phyloP scores from a whole-genome alignment of 2,329 filamentous ascomycete species.

The Fusarium sarcochroum region DNA sequence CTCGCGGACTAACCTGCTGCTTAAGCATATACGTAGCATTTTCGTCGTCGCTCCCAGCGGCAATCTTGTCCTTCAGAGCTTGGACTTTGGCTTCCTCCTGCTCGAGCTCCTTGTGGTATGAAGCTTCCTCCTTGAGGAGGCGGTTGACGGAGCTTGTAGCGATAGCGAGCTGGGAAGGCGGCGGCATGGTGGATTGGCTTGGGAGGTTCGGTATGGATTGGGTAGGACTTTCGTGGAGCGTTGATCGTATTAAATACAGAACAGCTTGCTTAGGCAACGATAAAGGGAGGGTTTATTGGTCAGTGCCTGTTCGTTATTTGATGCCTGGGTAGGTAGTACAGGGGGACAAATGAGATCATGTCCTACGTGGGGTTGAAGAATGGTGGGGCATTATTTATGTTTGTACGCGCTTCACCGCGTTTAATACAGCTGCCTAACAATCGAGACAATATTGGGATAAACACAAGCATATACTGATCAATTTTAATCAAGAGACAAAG shows the following conservation, averaged over 20 bases:
- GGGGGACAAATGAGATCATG: conserved; percentile 50
- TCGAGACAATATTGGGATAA: too few species aligned
- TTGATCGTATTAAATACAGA: background rate
- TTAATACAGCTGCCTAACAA: background rate
- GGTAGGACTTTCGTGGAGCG: background rate
- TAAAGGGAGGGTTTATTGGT: conserved; percentile 4
- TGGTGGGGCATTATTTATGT: conserved; percentile 44
- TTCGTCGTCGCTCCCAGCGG: conserved; percentile 70
- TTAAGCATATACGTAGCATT: conserved; percentile 85
- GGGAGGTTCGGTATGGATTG: background rate
- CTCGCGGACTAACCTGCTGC: conserved; percentile 78
- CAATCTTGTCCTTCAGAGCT: conserved; percentile 74
- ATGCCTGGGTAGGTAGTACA: conserved; percentile 32
- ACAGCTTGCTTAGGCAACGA: conserved; percentile 4
- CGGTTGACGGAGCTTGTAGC: conserved; percentile 84
- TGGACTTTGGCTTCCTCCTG: conserved; percentile 80
- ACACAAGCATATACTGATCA: too few species aligned
- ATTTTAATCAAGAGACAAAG: background rate
- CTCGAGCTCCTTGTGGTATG: conserved; percentile 88
- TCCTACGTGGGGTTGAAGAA: conserved; percentile 42
- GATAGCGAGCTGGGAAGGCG: conserved; percentile 82
- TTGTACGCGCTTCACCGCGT: conserved; percentile 18
- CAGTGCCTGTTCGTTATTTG: conserved; percentile 42
- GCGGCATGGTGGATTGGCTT: conserved; percentile 71
- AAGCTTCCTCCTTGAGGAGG: conserved; percentile 90